phyloP scores from a whole-genome alignment of 2,329 filamentous ascomycete genomes.

The Aspergillus hiratsukae region DNA sequence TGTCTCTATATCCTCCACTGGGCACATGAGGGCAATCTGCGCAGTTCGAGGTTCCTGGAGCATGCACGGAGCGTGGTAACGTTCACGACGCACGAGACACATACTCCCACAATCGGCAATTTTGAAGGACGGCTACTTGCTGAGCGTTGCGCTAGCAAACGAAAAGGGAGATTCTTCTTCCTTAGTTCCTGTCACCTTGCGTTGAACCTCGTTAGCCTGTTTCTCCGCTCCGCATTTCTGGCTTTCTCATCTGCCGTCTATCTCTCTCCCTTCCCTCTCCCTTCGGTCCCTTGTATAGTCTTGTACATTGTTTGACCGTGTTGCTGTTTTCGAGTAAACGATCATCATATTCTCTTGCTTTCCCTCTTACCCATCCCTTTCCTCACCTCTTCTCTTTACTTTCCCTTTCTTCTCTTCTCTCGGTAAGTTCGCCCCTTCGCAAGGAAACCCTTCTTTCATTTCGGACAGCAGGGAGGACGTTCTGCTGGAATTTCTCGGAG shows the following conservation, averaged over 20 bases:
- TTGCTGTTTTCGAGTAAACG: conserved; percentile 15
- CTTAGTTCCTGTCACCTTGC: conserved; percentile 34
- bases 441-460: conserved; percentile 14
- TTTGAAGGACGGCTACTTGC: conserved; percentile 24
- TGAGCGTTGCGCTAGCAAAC: conserved; percentile 30
- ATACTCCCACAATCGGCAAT: conserved; percentile 15
- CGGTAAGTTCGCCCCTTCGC: conserved; percentile 18
- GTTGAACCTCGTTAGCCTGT: conserved; percentile 17
- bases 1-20: conserved; percentile 21
- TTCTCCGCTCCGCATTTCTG: conserved; percentile 24
- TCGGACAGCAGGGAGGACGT: not conserved
- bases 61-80: conserved; percentile 41
- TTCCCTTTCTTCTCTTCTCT: conserved; percentile 13
- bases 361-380: conserved; percentile 10
- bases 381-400: conserved; percentile 11
- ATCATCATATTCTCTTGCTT: conserved; percentile 6
- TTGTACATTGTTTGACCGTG: conserved; percentile 26
- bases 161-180: conserved; percentile 24
- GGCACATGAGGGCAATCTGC: conserved; percentile 35
- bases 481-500: conserved; percentile 1
- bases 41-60: conserved; percentile 36
- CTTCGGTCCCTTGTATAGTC: conserved; percentile 26
- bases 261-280: conserved; percentile 22
- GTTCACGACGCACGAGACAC: conserved; percentile 20
- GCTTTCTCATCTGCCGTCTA: conserved; percentile 14